These are phyloP conservation scores for Thielaviopsis euricoi DNA, from an alignment of 2,329 filamentous ascomycete species.

Conservation along the genomic window DNA sequence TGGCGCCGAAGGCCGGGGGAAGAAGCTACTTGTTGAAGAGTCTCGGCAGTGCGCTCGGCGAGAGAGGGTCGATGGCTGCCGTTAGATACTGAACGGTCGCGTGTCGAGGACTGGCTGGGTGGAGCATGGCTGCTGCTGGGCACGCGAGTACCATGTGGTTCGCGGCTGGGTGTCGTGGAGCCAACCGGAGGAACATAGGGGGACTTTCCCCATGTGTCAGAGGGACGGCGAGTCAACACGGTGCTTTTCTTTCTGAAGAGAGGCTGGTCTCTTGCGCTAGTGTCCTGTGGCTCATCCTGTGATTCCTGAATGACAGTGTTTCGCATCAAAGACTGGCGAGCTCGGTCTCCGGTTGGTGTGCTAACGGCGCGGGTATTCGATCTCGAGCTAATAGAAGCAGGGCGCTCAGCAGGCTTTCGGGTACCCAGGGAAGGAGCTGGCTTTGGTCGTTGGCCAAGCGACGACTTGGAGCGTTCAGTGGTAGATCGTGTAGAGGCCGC, in stretches of 20 bases:
- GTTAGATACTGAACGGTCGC: conserved; percentile 6
- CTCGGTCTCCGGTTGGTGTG: background rate
- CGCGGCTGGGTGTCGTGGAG: conserved; percentile 3
- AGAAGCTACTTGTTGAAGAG: conserved; percentile 58
- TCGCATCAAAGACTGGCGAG: background rate
- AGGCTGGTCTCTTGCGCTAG: background rate
- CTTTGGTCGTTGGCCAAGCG: conserved; percentile 3
- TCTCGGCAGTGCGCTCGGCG: conserved; percentile 74
- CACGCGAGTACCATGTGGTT: conserved; percentile 12
- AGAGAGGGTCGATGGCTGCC: conserved; percentile 38
- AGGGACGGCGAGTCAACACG: conserved; percentile 18
- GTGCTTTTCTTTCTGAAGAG: conserved; percentile 12
- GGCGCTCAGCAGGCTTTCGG: conserved; percentile 5
- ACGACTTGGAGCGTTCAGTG: conserved; percentile 1
- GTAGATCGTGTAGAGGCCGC: background rate
- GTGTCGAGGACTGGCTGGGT: conserved; percentile 10
- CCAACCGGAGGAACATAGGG: conserved; percentile 8
- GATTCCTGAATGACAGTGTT: conserved; percentile 2
- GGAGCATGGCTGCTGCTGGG: conserved; percentile 12
- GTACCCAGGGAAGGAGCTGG: conserved; percentile 4
- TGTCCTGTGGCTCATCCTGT: background rate
- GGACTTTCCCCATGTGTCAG: conserved; percentile 13
- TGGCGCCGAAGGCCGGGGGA: conserved; percentile 55
- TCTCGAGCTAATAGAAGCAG: background rate
- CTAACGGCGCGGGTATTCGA: conserved; percentile 1